These are phyloP conservation scores for Serendipita sp. DNA, from an alignment of 768 basidiomycete species.

Conservation along the genomic window DNA sequence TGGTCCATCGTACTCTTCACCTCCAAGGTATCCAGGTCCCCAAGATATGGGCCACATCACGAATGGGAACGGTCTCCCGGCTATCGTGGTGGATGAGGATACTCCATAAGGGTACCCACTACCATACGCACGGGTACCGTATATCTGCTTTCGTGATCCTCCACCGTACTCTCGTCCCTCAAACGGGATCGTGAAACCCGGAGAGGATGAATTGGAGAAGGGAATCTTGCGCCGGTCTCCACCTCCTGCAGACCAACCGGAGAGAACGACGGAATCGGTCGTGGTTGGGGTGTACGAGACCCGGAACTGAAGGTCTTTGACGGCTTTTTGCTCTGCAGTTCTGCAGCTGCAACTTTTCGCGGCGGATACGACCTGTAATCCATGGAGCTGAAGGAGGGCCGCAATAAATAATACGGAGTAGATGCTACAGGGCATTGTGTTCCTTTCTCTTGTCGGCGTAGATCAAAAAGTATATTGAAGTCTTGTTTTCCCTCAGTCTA, in stretches of 20 bases:
- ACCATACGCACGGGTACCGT: constrained; percentile 3
- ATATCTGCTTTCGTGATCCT: constrained; percentile 2
- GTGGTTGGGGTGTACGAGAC: not conserved
- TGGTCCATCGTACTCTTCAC: constrained; percentile 3
- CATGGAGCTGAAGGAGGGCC: no score
- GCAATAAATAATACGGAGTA: no score
- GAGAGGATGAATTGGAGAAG: not conserved
- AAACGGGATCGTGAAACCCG: not conserved
- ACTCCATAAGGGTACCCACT: constrained; percentile 9
- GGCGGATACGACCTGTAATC: no score
- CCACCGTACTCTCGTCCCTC: constrained; percentile 6
- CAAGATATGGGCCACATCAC: constrained; percentile 7
- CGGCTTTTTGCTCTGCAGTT: not conserved
- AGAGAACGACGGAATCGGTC: not conserved
- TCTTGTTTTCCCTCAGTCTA: no score
- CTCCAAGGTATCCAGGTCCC: not conserved
- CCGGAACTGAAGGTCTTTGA: not conserved
- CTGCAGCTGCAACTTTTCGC: no score
- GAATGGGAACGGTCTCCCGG: constrained; percentile 6
- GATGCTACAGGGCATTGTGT: no score
- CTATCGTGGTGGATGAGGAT: not conserved
- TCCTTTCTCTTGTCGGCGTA: no score
- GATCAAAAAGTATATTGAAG: no score
- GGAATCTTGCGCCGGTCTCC: not conserved
- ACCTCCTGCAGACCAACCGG: not conserved